Base-by-base conservation (phyloP, 495 filamentous ascomycete genomes). In the Xylaria cubensis region DNA sequence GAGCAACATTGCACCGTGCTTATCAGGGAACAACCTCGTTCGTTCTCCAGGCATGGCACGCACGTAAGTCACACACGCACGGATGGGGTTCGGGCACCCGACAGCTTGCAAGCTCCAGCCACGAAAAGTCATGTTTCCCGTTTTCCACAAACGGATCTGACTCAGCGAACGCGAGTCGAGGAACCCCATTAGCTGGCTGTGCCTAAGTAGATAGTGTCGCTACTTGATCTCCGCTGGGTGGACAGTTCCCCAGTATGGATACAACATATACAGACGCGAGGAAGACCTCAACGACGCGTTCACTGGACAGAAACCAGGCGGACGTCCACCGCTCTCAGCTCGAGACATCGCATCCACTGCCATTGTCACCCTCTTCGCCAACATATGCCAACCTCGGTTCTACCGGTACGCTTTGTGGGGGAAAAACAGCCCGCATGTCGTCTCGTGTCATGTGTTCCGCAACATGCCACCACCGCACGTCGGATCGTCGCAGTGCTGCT, bases 371-470 rank as follows among this genome's bases (percentile, higher is more conserved):
- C 24, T 34, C 48, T 42, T 67, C 50, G 42, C 65, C 12, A 51
- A 67, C 32, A 67, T 8, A 48, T 65, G 41, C 63, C 63, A 34
- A 21, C 46, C 41, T 29, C 42, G 26, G 29, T 55, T 17, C 29
- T 17, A 21, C 5, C 44, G 17, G 34, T 64, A n/a, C 34, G 36
- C n/a, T n/a, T 53, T 64, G 32, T 68, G 50, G 36, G 26, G 26
- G 46, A 34, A 24, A 42, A 17, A 50, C 29, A 5, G 34, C 29
- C 58, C 44, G 51, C 69, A 59, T 65, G 55, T 24, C 53, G 46
- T 58, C 53, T 17, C n/a, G 48, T 71, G 69, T 71, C 62, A 71
- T 71, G 69, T 59, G 69, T 51, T 62, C 44, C 46, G 19, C 48
- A 32, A 71, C 48, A 65, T 71, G 61, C 42, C 36, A 58, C 69